phyloP scores from a whole-genome alignment of 208 protist genomes.

The Wallacemonas sp. region DNA sequence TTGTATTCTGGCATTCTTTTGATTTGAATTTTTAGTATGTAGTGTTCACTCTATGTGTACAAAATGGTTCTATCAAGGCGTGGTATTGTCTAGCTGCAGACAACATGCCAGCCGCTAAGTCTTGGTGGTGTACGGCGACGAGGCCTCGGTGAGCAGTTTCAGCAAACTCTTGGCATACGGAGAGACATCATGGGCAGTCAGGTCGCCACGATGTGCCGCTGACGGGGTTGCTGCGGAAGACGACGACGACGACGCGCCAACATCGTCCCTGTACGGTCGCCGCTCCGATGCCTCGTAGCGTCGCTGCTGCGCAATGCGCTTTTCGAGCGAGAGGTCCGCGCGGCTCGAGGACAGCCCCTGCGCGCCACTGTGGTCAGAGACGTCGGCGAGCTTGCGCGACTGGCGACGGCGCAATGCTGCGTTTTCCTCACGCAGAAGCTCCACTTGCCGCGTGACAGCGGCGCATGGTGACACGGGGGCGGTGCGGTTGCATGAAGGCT shows the following conservation, averaged over 20 bases:
- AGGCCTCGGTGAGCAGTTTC: constrained; percentile 19
- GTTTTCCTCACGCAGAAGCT: constrained; percentile 9
- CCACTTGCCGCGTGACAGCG: background rate
- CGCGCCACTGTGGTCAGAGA: background rate
- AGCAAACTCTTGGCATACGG: constrained; percentile 23
- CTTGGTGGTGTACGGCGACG: constrained; percentile 11
- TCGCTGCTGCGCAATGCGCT: constrained; percentile 1
- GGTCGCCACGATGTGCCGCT: background rate
- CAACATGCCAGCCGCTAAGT: too few relatives aligned
- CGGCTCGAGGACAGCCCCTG: background rate
- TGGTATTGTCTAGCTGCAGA: too few relatives aligned
- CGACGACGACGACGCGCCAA: background rate
- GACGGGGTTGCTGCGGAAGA: background rate
- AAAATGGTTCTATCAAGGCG: too few relatives aligned
- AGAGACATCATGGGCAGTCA: constrained; percentile 11
- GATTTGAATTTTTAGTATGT: too few relatives aligned
- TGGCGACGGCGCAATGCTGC: background rate
- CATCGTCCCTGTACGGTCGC: background rate
- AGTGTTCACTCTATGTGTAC: too few relatives aligned
- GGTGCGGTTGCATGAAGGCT: background rate
- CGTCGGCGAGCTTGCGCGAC: background rate
- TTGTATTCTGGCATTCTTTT: too few relatives aligned
- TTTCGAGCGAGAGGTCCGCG: background rate
- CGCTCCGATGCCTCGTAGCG: background rate
- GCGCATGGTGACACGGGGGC: background rate